Base-by-base conservation (phyloP, 2,329 filamentous ascomycete species). In the Trichoderma lentiforme region DNA sequence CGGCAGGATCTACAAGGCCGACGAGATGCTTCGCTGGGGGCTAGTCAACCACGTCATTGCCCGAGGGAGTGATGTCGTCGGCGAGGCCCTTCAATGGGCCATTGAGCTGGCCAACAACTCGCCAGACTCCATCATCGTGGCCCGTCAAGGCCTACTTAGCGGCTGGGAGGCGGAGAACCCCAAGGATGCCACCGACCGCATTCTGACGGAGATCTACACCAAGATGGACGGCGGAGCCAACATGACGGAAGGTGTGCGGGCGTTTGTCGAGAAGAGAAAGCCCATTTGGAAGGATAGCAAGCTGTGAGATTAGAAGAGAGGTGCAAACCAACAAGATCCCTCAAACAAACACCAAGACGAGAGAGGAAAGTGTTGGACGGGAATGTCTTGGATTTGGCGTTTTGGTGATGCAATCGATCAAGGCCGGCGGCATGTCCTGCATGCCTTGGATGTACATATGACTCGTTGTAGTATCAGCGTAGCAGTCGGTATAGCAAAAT, bases 91-190 rank as follows among this genome's bases (percentile, higher is more conserved):
- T 47, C 81, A 82, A 73, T 84, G 91, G 79, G 93, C 92, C 15
- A 81, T 79, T 53, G 82, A 85, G 78, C 86, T 95, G 76, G 88
- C 88, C 21, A 86, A 78, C 72, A 91, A 92, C 80, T 93, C 90
- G 75, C 93, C 93, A 2, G 93, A 96, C 80, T 86, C 91, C 28
- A 88, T 95, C 36, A 89, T 95, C 76, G 91, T 93, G n/a, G 91
- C 85, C 73, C 85, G 92, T 26, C 90, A 91, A 78, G 93, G 92
- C 0, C 77, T 96, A 65, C 88, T 91, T 80, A 81, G 92, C 74
- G 92, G 91, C 0, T 94, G 91, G 92, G 92, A 93, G 76, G 87
- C 85, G 0, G 81, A 90, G 24, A 88, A 90, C 12, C 91, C 90
- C 0, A 88, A 90, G 79, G 85, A 88, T 73, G 91, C 83, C 11